Conservation (phyloP, 495 filamentous ascomycete genomes). For the Penicillium simplicissimum region DNA sequence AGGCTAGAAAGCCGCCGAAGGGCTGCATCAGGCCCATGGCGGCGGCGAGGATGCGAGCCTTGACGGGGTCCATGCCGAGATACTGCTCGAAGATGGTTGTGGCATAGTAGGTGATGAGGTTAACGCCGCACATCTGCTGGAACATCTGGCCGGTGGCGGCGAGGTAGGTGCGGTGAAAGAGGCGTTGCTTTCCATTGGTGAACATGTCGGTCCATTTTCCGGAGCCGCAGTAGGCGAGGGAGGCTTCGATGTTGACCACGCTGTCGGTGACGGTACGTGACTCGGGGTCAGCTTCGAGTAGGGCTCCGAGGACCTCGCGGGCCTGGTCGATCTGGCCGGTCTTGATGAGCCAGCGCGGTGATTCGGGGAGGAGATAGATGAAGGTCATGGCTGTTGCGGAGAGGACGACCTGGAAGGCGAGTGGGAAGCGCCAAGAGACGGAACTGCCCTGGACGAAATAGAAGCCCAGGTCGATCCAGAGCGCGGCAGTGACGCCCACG, state of each 20-base stretch:
- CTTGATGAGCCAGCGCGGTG: constrained; percentile 42
- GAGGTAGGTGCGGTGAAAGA: constrained; percentile 37
- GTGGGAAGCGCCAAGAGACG: constrained; percentile 45
- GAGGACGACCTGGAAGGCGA: constrained; percentile 49
- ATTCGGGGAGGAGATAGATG: constrained; percentile 37
- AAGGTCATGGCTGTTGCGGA: constrained; percentile 42
- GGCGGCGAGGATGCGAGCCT: constrained; percentile 77
- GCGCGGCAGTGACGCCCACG: constrained; percentile 19
- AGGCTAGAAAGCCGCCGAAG: constrained; percentile 70
- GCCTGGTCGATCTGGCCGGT: constrained; percentile 30
- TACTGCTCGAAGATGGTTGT: constrained; percentile 46
- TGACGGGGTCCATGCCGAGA: constrained; percentile 64
- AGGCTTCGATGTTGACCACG: constrained; percentile 42
- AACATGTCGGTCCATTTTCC: constrained; percentile 35
- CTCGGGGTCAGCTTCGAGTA: constrained; percentile 32
- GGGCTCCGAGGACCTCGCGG: constrained; percentile 43
- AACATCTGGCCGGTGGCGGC: constrained; percentile 36
- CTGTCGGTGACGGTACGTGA: constrained; percentile 30
- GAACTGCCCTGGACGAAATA: constrained; percentile 17
- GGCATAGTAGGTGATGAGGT: constrained; percentile 26
- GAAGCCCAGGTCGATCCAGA: constrained; percentile 16
- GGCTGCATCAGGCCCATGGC: constrained; percentile 76
- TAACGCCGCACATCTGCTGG: constrained; percentile 31
- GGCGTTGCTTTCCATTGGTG: constrained; percentile 33
- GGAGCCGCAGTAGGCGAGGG: constrained; percentile 37